Percentiles rank a stretch among this genome's conserved stretches.
These are phyloP conservation scores for Pilaira anomala DNA, from an alignment of 192 early-diverging fungal genomes.

Conservation along the genomic window DNA sequence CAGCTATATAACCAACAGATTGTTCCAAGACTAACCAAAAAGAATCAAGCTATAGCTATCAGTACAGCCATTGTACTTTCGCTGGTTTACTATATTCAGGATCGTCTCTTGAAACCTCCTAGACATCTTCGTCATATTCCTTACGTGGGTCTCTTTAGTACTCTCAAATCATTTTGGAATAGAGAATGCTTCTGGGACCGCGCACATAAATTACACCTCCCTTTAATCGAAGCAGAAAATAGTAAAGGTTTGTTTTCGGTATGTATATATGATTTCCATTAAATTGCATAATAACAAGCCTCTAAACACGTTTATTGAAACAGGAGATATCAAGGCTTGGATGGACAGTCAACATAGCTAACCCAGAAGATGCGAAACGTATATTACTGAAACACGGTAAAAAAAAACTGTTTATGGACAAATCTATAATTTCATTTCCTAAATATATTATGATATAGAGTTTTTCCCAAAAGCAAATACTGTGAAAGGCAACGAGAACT, in stretches of 20 bases:
- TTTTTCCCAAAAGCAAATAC: neutral
- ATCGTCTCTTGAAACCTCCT: neutral
- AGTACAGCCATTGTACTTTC: neutral
- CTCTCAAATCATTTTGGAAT: neutral
- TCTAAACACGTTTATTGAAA: too few relatives aligned
- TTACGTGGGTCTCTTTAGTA: neutral
- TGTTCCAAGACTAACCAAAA: neutral
- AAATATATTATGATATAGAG: neutral
- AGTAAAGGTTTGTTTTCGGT: neutral
- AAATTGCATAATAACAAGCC: neutral
- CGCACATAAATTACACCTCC: neutral
- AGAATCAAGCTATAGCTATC: neutral
- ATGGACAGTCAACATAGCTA: neutral
- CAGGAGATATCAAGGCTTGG: neutral
- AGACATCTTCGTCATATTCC: constrained; percentile 2
- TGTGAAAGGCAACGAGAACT: too few relatives aligned
- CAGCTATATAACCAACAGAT: neutral
- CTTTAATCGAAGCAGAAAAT: neutral
- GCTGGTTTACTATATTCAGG: neutral
- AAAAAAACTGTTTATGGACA: neutral
- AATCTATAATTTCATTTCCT: neutral
- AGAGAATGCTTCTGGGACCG: neutral
- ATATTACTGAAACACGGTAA: constrained; percentile 3
- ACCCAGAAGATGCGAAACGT: neutral
- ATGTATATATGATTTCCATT: neutral